Evolutionary conservation across 1,284 basidiomycete species (phyloP), one percentile per base, ranked within the genome.

Genomic region (Phellopilus nigrolimitatus): DNA sequence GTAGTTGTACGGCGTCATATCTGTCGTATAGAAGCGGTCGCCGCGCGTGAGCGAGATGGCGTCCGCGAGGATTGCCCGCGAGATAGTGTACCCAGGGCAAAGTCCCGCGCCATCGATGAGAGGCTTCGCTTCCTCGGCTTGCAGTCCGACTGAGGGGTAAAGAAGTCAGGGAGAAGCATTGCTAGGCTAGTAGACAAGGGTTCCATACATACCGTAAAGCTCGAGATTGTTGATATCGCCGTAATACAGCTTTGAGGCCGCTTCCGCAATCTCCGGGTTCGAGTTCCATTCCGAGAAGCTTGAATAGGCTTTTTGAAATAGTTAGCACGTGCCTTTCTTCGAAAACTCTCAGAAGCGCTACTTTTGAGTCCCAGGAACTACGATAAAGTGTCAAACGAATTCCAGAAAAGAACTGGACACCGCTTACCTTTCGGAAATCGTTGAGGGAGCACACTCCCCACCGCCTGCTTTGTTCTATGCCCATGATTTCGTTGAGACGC

Each of bases 371-470:
- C 88, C 39, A 91, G 69, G 70, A 79, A 91, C 76, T 84, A 55
- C 3, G 53, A 21, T 21, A 37, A 25, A 31, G n/a, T n/a, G 13
- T 4, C 22, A 36, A 13, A 25, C 13, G 33, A 33, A 13, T 24
- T 39, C n/a, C 37, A 40, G 22, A 53, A 36, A 53, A 50, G 12
- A 51, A 43, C 7, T 33, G 17, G 24, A 12, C 1, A 10, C 41
- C 24, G 27, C 69, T 49, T 47, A 79, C 81, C 72, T 78, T 79
- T 52, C 90, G 75, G 70, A 93, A 93, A 60, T 94, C 91, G 61
- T 94, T 94, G 58, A 94, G 65, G 3, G 86, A 84, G 63, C 89
- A 92, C 30, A 84, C 79, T 40, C 88, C 87, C 90, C 90, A 93
- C n/a, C 66, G 61, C 22, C 90, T 75, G 59, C 80, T 85, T 56